Conservation (phyloP, 2,329 filamentous ascomycete species). For the Colletotrichum liaoningense region DNA sequence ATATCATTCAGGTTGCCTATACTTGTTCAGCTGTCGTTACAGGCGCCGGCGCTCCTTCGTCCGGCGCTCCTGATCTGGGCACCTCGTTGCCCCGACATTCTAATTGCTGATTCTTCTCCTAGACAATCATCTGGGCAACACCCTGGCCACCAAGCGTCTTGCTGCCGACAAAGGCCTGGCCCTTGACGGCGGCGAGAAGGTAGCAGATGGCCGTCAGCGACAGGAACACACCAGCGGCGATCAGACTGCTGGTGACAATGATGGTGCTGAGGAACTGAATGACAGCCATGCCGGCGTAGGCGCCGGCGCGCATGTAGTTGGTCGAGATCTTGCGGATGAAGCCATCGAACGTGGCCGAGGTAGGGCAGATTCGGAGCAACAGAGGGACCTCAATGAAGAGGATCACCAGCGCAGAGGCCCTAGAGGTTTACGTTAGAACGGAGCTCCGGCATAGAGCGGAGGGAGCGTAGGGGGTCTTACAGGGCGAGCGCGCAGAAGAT, state of each 20-base stretch:
- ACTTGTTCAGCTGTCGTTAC: constrained; percentile 2
- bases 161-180: constrained; percentile 88
- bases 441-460: not conserved
- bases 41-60: not conserved
- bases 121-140: constrained; percentile 98
- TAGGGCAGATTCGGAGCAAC: constrained; percentile 96
- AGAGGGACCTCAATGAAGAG: constrained; percentile 92
- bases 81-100: not conserved
- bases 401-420: constrained; percentile 77
- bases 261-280: constrained; percentile 88
- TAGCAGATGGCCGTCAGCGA: constrained; percentile 85
- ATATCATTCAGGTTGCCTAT: constrained; percentile 27
- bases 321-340: constrained; percentile 93
- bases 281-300: constrained; percentile 84
- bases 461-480: constrained; percentile 53
- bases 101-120: constrained; percentile 42
- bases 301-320: constrained; percentile 94
- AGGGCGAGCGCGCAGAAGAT: constrained; percentile 65
- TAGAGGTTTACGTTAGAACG: constrained; percentile 47
- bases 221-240: constrained; percentile 87
- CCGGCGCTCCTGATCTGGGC: not conserved
- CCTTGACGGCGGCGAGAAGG: constrained; percentile 80
- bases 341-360: constrained; percentile 86
- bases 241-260: constrained; percentile 74
- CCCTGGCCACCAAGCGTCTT: constrained; percentile 96